A percentile compares a stretch with the other conserved stretches of the same genome.
phyloP scores from a whole-genome alignment of 495 filamentous ascomycete species.

The Penicillium simplicissimum region DNA sequence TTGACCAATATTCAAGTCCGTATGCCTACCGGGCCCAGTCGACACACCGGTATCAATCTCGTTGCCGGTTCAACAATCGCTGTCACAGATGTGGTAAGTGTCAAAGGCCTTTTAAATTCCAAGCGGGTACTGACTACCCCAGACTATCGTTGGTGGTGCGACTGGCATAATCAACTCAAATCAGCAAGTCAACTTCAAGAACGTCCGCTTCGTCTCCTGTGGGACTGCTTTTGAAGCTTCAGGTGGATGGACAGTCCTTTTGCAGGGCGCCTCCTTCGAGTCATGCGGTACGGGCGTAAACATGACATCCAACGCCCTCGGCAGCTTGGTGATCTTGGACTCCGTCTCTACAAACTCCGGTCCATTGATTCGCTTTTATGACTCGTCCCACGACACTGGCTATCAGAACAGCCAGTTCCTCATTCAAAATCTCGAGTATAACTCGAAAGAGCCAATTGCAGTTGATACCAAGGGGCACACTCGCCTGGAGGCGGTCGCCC shows the following conservation, averaged over 20 bases:
- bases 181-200: slow-evolving; percentile 56
- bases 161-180: slow-evolving; percentile 50
- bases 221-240: slow-evolving; percentile 39
- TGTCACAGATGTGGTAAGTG: slow-evolving; percentile 50
- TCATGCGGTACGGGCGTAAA: slow-evolving; percentile 36
- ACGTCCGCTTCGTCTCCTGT: slow-evolving; percentile 43
- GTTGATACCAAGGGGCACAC: slow-evolving; percentile 34
- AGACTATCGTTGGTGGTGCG: slow-evolving; percentile 52
- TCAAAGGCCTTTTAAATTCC: not conserved
- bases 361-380: slow-evolving; percentile 49
- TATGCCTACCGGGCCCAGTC: slow-evolving; percentile 56
- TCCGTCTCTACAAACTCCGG: slow-evolving; percentile 48
- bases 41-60: slow-evolving; percentile 54
- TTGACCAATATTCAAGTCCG: slow-evolving; percentile 72
- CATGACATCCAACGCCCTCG: slow-evolving; percentile 39
- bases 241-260: slow-evolving; percentile 43
- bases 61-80: slow-evolving; percentile 46
- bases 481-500: slow-evolving; percentile 49
- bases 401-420: slow-evolving; percentile 38
- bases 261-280: slow-evolving; percentile 40
- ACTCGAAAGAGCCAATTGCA: slow-evolving; percentile 31
- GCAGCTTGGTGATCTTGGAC: slow-evolving; percentile 53
- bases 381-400: slow-evolving; percentile 39
- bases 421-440: slow-evolving; percentile 38
- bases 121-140: slow-evolving; percentile 13